Evolutionary conservation across 2,329 filamentous ascomycete genomes (phyloP), one percentile per base, ranked within the genome.

Genomic region (Pseudogymnoascus verrucosus): DNA sequence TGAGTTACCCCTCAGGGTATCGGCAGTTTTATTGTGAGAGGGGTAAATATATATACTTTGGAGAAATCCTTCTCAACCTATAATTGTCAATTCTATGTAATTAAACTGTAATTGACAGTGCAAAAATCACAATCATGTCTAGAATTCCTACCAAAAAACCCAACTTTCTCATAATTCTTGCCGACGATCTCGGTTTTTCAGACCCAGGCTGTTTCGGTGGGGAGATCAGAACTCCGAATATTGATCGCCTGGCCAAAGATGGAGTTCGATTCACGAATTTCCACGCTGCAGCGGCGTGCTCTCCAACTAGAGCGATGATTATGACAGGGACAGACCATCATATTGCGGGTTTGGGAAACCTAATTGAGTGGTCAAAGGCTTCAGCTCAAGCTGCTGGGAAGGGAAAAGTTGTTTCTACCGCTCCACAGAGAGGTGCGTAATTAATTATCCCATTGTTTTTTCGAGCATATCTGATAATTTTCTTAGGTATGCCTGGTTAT

Each of bases 251-350:
- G 2, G 79, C 80, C 5, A 72, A 76, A 54, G 74, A 79, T 54
- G 80, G 82, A 23, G 70, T 86, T 28, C 80, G 82, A 3, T 82
- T 85, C 68, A 84, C 82, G 0, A 81, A 83, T 65, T 85, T 85
- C 70, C 83, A 86, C 68, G 80, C 83, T 0, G 83, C 84, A 0
- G 81, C 83, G 21, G 82, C 83, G 65, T 86, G 83, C 72, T 85
- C 82, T 64, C 84, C 83, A 19, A 84, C 81, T 4, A 76, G 83
- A 62, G 79, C 82, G 54, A 86, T 86, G 83, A 78, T 86, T 62
- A 80, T 85, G 75, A 83, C 81, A 1, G 83, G 83, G 1, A 84
- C 82, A 3, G 80, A 83, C 67, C 77, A 83, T 66, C 80, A 79
- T 66, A 79, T 79, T 64, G 76, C 76, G 8, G 76, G 82, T 3